Conservation (phyloP, 106 monocot genomes). For the Acanthochlamys bracteata region DNA sequence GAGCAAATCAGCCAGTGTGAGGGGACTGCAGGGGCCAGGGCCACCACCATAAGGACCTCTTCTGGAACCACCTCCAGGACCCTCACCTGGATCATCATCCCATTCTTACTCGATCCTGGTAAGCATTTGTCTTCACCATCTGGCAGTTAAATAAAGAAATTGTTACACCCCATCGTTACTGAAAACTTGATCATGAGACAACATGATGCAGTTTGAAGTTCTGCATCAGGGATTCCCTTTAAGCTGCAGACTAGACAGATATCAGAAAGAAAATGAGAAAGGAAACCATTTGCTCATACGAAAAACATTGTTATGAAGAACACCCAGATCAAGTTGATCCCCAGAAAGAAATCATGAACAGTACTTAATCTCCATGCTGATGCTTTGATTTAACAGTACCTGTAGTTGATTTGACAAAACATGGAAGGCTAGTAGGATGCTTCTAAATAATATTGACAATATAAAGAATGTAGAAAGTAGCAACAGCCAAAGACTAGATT, state of each 20-base stretch:
- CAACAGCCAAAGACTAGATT: too few relatives aligned
- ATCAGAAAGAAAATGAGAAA: neutral
- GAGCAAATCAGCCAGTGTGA: conserved; percentile 54
- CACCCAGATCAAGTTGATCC: conserved; percentile 47
- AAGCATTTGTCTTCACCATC: conserved; percentile 65
- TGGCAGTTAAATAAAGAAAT: conserved; percentile 9
- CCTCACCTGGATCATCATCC: conserved; percentile 79
- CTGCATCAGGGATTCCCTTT: too few relatives aligned
- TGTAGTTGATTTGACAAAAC: conserved; percentile 16
- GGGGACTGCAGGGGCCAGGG: conserved; percentile 51
- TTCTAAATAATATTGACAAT: too few relatives aligned
- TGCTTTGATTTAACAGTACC: conserved; percentile 74
- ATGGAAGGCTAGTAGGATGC: too few relatives aligned
- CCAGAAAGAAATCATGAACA: conserved; percentile 57
- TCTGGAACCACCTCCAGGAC: conserved; percentile 38
- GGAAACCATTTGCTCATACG: conserved; percentile 23
- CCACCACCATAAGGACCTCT: conserved; percentile 56
- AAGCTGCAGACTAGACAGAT: too few relatives aligned
- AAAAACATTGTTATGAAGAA: conserved; percentile 92
- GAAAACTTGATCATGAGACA: neutral
- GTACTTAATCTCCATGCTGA: conserved; percentile 77
- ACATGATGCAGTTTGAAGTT: neutral
- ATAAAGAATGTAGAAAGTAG: too few relatives aligned
- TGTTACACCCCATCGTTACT: neutral
- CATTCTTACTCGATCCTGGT: conserved; percentile 74